phyloP scores from a whole-genome alignment of 306 rosid genomes.

The Casuarina glauca region DNA sequence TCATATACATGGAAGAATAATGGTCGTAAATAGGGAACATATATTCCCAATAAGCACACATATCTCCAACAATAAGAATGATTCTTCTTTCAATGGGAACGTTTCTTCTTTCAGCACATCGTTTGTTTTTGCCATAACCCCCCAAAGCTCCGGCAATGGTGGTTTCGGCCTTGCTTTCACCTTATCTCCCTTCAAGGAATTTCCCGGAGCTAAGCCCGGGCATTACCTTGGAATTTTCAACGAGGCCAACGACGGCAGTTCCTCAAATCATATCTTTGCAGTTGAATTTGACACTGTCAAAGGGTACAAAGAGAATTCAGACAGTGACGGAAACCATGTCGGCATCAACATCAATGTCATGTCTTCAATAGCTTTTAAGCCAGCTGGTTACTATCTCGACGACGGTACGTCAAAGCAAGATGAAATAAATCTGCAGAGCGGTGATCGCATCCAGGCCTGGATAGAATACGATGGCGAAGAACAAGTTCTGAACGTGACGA shows the following conservation, averaged over 20 bases:
- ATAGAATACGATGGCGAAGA: conserved; percentile 57
- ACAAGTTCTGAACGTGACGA: conserved; percentile 38
- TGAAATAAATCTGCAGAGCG: conserved; percentile 42
- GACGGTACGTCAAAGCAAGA: conserved; percentile 8
- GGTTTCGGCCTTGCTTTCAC: conserved; percentile 73
- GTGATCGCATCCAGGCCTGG: conserved; percentile 53
- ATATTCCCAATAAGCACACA: no score
- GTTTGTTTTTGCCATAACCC: conserved; percentile 61
- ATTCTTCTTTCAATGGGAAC: conserved; percentile 10
- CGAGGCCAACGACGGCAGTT: background rate
- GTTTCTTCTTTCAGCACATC: conserved; percentile 56
- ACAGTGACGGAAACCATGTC: conserved; percentile 54
- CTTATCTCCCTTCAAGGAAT: conserved; percentile 42
- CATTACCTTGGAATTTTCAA: conserved; percentile 62
- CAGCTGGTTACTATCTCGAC: conserved; percentile 35
- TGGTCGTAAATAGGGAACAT: no score
- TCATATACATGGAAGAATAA: no score
- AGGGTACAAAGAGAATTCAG: conserved; percentile 28
- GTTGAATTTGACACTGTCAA: conserved; percentile 76
- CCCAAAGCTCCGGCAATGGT: conserved; percentile 37
- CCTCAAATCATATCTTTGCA: conserved; percentile 49
- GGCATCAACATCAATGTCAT: conserved; percentile 54
- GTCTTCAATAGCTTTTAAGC: background rate
- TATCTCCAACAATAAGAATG: no score
- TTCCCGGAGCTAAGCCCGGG: conserved; percentile 30